Evolutionary conservation across 371 early-diverging fungal genomes (phyloP).

Genomic region (Massospora cicadina): DNA sequence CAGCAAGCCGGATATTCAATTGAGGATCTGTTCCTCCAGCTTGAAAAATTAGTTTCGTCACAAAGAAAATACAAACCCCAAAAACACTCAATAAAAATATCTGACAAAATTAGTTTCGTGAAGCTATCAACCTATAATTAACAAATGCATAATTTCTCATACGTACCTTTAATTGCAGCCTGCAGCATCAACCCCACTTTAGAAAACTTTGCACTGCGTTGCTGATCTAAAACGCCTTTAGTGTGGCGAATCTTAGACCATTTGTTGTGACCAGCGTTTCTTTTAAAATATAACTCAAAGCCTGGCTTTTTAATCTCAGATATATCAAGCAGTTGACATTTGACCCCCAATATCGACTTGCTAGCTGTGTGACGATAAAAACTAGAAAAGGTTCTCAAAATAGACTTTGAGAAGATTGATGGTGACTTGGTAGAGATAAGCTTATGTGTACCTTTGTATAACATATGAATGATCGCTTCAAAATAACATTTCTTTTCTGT

Average conservation of each 20-base stretch:
- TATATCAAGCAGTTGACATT: not conserved
- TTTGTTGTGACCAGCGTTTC: constrained; percentile 34
- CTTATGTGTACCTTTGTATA: too few species aligned
- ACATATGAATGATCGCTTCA: too few species aligned
- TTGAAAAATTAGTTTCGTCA: constrained; percentile 11
- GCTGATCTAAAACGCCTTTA: constrained; percentile 36
- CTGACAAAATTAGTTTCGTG: not conserved
- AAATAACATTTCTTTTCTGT: too few species aligned
- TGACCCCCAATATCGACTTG: not conserved
- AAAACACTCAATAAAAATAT: not conserved
- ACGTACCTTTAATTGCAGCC: constrained; percentile 30
- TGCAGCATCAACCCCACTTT: constrained; percentile 39
- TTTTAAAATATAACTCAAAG: not conserved
- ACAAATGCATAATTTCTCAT: not conserved
- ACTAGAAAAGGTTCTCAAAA: too few species aligned
- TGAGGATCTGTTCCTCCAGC: constrained; percentile 31
- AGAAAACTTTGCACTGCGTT: constrained; percentile 28
- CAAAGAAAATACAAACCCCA: not conserved
- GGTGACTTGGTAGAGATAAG: too few species aligned
- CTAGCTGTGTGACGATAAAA: too few species aligned
- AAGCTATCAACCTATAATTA: not conserved
- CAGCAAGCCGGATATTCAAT: constrained; percentile 27
- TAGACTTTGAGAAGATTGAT: too few species aligned
- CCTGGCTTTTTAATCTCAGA: not conserved
- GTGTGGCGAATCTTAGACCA: constrained; percentile 51